phyloP scores from a whole-genome alignment of 2,329 filamentous ascomycete genomes.

The Hypoxylon sp. region DNA sequence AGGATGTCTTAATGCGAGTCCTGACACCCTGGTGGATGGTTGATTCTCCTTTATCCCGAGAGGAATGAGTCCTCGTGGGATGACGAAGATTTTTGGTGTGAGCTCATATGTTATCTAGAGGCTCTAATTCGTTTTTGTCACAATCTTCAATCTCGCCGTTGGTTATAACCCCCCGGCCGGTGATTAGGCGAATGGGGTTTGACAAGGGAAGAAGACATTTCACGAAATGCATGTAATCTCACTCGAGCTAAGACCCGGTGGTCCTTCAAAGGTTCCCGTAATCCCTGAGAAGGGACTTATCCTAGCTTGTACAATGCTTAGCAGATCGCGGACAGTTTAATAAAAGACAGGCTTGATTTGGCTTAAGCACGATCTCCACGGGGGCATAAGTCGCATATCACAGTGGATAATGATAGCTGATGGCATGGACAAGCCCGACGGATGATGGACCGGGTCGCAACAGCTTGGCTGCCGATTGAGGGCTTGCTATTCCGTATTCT shows the following conservation, averaged over 20 bases:
- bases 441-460: slow-evolving; percentile 41
- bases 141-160: slow-evolving; percentile 32
- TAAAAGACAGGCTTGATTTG: slow-evolving; percentile 31
- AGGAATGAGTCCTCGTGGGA: slow-evolving; percentile 35
- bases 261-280: slow-evolving; percentile 8
- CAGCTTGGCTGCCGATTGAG: slow-evolving; percentile 37
- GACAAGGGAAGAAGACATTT: slow-evolving; percentile 28
- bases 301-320: slow-evolving; percentile 31
- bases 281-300: slow-evolving; percentile 24
- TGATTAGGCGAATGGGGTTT: slow-evolving; percentile 40
- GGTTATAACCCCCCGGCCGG: slow-evolving; percentile 23
- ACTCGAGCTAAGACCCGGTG: slow-evolving; percentile 20
- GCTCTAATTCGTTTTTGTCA: slow-evolving; percentile 34
- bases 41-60: slow-evolving; percentile 40
- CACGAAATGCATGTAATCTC: slow-evolving; percentile 41
- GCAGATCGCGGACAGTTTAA: slow-evolving; percentile 33
- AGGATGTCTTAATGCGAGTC: slow-evolving; percentile 41
- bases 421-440: slow-evolving; percentile 26
- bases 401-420: slow-evolving; percentile 24
- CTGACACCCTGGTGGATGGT: slow-evolving; percentile 35
- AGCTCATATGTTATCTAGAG: slow-evolving; percentile 30
- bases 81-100: slow-evolving; percentile 36
- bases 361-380: slow-evolving; percentile 28
- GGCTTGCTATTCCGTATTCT: too few relatives aligned
- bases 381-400: slow-evolving; percentile 21